Base-by-base conservation (phyloP, 2,329 filamentous ascomycete species). In the Scedosporium boydii region DNA sequence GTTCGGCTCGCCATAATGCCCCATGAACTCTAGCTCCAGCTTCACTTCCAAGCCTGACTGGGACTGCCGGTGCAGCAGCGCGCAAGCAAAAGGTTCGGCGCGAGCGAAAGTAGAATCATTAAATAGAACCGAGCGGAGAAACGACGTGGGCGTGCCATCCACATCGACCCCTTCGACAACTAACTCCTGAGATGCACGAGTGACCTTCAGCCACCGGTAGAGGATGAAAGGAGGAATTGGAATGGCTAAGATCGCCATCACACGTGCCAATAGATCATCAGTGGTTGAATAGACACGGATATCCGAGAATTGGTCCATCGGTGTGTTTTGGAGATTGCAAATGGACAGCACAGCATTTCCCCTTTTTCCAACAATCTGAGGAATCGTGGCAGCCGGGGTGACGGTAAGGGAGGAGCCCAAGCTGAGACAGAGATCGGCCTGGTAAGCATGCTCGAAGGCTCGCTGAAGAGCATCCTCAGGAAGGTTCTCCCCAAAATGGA, bases 11-110 rank as follows among this genome's bases (percentile, higher is more conserved):
- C 72, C 71, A 34, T 80, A 80, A 60, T 80, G 72, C 0, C 78
- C 77, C 75, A 80, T 80, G 9, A 80, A 80, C 64, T 80, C 74
- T 3, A 80, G 66, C 23, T 76, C 73, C 0, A 79, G 65, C n/a
- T 70, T 73, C 21, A 78, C 59, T 3, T 68, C 34, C 3, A 66
- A 65, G 0, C 67, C 71, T 14, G 34, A 12, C 34, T 38, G 34
- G 6, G 34, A 38, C 34, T 38, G 34, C 12, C 10, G 34, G 34
- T 1, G 57, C 10, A 77, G 57, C 10, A 77, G 72, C 1, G 66
- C 68, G 59, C 79, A 70, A 0, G 64, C 48, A 29, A 78, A 78
- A 0, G 75, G 78, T 67, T 79, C 76, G 0, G 69, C 63, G 5
- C 68, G 70, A 12, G 69, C 68, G 0, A 70, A 73, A 16, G 77